These are phyloP conservation scores for Backusella liffmaniae DNA, from an alignment of 192 early-diverging fungal genomes.

Conservation along the genomic window DNA sequence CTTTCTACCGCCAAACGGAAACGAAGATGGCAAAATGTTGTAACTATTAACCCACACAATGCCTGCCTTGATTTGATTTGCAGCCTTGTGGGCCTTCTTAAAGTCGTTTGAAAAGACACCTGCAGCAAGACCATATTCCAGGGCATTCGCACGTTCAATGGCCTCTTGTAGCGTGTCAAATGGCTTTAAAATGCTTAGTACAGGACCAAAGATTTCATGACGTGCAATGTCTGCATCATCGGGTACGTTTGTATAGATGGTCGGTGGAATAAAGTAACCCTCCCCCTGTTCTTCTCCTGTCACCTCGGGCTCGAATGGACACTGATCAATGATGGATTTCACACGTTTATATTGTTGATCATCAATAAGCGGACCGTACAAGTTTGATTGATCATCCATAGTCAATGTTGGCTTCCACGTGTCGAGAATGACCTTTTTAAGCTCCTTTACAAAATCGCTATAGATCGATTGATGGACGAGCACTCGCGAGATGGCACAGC, in stretches of 20 bases:
- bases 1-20: constrained; percentile 64
- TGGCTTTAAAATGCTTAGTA: constrained; percentile 50
- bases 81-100: constrained; percentile 39
- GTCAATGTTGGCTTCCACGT: constrained; percentile 38
- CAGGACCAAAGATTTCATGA: constrained; percentile 63
- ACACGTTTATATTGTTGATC: constrained; percentile 56
- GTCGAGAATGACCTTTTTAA: constrained; percentile 35
- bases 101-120: constrained; percentile 51
- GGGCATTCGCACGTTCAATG: constrained; percentile 47
- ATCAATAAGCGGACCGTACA: constrained; percentile 54
- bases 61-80: constrained; percentile 44
- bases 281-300: constrained; percentile 27
- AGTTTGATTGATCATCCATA: constrained; percentile 3
- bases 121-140: constrained; percentile 52
- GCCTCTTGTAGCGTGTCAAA: constrained; percentile 50
- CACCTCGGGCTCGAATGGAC: constrained; percentile 27
- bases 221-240: constrained; percentile 43
- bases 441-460: constrained; percentile 57
- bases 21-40: constrained; percentile 49
- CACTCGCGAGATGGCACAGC: constrained; percentile 71
- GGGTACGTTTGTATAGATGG: constrained; percentile 51
- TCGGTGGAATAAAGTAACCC: constrained; percentile 60
- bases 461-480: constrained; percentile 67
- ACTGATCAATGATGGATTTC: constrained; percentile 43
- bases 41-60: constrained; percentile 63